Evolutionary conservation across 805 yeast genomes (phyloP).

Genomic region (Barnettozyma sucrosica): DNA sequence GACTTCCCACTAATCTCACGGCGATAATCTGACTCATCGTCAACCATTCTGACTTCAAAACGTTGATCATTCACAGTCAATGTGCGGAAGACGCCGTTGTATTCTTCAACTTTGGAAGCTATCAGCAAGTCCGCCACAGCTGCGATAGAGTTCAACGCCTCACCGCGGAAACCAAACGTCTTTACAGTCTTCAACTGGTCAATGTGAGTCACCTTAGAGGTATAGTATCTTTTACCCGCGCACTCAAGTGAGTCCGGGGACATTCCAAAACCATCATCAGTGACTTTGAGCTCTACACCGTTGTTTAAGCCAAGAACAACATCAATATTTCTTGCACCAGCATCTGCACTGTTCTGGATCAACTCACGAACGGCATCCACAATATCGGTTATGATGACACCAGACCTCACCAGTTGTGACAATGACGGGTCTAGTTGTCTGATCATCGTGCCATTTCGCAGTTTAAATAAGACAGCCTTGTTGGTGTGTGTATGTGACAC

Average conservation of each 20-base stretch:
- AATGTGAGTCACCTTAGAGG: conserved; percentile 45
- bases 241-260: conserved; percentile 37
- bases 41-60: conserved; percentile 9
- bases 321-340: conserved; percentile 36
- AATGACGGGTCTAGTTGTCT: conserved; percentile 6
- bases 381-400: conserved; percentile 29
- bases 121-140: conserved; percentile 42
- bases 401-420: conserved; percentile 12
- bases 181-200: conserved; percentile 32
- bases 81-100: conserved; percentile 25
- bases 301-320: conserved; percentile 32
- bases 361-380: conserved; percentile 43
- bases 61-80: background rate
- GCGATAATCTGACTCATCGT: conserved; percentile 1
- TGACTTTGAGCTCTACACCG: conserved; percentile 32
- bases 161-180: conserved; percentile 71
- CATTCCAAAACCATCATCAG: conserved; percentile 75
- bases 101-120: conserved; percentile 36
- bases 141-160: conserved; percentile 54
- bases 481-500: too few species aligned
- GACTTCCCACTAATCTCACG: conserved; percentile 10
- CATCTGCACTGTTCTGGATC: conserved; percentile 51
- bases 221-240: conserved; percentile 44
- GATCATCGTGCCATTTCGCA: background rate
- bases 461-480: too few species aligned